Base-by-base conservation (phyloP, 352 stramenopile species). In the Globisporangium barbulae region DNA sequence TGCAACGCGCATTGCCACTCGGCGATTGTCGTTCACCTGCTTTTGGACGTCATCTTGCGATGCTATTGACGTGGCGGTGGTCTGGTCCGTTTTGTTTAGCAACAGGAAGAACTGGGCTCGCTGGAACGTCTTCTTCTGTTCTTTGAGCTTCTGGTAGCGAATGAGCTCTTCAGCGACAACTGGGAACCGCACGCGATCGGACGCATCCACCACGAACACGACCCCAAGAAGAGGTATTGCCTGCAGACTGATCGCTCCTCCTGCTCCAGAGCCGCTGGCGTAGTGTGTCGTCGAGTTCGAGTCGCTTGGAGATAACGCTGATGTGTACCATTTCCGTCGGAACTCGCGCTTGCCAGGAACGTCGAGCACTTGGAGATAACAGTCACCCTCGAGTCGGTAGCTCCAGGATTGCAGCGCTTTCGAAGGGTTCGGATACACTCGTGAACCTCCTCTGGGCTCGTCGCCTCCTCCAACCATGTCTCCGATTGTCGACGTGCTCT, bases 41-140 rank as follows among this genome's bases (percentile, higher is more conserved):
- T 76, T 69, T 54, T 76, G 67, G 54, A 15, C 37, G 33, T 71
- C 60, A 44, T 17, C n/a, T 21, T 59, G 25, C 2, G 47, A 31
- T 13, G 42, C 55, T 53, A n/a, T 69, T 41, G 5, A 44, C 53
- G 8, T 60, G 41, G 21, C 0, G 42, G 48, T 5, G 52, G 63
- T 69, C 19, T 64, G 50, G 55, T 89, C 80, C 1, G 62, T 73
- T 69, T 90, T 90, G 70, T 90, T 90, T 39, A 90, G 60, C 17
- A 90, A 30, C 2, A 88, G 53, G 44, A 86, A 76, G 37, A 89
- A 69, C 42, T 73, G 80, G 0, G 74, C 54, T 8, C 71, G 69
- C 17, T 68, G 57, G 44, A 87, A 68, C 17, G 17, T 33, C 21
- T 73, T 74, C 19, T 63, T 61, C 10, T 64, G 61, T 2, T 79